phyloP scores from a whole-genome alignment of 495 filamentous ascomycete species.

The Aspergillus mulundensis region DNA sequence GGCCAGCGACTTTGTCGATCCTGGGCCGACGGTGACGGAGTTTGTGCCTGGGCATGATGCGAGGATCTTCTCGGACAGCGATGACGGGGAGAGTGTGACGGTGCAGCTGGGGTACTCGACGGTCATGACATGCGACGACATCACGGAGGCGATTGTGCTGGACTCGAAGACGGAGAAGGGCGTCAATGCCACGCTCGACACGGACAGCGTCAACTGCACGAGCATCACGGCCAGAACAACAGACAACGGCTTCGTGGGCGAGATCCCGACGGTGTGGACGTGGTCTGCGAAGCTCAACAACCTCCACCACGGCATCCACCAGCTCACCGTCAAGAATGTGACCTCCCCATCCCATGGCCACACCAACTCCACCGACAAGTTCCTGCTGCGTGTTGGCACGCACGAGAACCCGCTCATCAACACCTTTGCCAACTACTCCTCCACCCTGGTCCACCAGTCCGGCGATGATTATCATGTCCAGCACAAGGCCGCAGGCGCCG shows the following conservation, averaged over 20 bases:
- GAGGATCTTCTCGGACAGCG: conserved; percentile 42
- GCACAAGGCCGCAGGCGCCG: no score
- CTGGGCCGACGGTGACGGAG: conserved; percentile 54
- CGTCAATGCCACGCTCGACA: conserved; percentile 37
- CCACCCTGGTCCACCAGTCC: conserved; percentile 39
- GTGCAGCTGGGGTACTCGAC: conserved; percentile 18
- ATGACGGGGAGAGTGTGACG: conserved; percentile 10
- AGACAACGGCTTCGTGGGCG: conserved; percentile 34
- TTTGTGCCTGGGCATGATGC: conserved; percentile 57
- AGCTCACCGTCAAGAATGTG: conserved; percentile 54
- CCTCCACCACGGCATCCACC: conserved; percentile 60
- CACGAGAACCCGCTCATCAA: conserved; percentile 58
- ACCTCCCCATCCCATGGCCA: conserved; percentile 26
- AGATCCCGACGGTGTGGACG: conserved; percentile 49
- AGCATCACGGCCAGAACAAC: conserved; percentile 18
- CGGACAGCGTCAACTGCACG: conserved; percentile 38
- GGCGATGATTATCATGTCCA: conserved; percentile 10
- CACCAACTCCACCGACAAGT: conserved; percentile 51
- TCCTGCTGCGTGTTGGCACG: conserved; percentile 53
- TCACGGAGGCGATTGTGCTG: conserved; percentile 56
- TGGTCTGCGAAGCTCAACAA: conserved; percentile 49
- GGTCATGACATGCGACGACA: conserved; percentile 39
- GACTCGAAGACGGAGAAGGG: conserved; percentile 40
- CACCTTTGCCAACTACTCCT: conserved; percentile 54
- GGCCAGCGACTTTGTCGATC: conserved; percentile 34